Conservation (phyloP, 805 yeast species). For the Lachancea nothofagi region DNA sequence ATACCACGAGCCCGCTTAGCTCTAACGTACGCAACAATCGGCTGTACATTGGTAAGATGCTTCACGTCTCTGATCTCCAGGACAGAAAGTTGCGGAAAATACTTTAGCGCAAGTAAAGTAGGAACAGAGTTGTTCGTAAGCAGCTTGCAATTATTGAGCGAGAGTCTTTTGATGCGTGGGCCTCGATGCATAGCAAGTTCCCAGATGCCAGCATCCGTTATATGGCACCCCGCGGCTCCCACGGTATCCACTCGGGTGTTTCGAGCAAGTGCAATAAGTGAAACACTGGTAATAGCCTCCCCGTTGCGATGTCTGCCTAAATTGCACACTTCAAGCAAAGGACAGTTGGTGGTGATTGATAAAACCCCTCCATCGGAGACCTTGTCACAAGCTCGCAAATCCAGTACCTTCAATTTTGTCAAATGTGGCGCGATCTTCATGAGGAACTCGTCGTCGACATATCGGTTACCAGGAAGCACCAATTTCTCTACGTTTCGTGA, state of each 20-base stretch:
- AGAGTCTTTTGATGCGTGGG: conserved; percentile 51
- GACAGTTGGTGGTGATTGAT: conserved; percentile 58
- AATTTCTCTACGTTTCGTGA: conserved; percentile 35
- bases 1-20: conserved; percentile 42
- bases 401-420: conserved; percentile 58
- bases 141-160: conserved; percentile 65
- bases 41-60: conserved; percentile 51
- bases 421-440: conserved; percentile 47
- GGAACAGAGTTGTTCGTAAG: conserved; percentile 59
- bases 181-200: conserved; percentile 59
- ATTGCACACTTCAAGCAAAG: conserved; percentile 53
- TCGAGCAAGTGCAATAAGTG: conserved; percentile 52
- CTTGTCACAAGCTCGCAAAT: conserved; percentile 76
- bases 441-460: conserved; percentile 56
- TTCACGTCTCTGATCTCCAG: conserved; percentile 66
- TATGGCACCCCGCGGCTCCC: conserved; percentile 84
- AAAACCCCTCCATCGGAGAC: conserved; percentile 73
- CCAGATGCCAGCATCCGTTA: conserved; percentile 77
- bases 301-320: conserved; percentile 75
- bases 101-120: conserved; percentile 36
- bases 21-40: conserved; percentile 63
- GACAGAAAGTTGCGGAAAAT: conserved; percentile 58
- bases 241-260: conserved; percentile 60
- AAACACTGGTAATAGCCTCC: conserved; percentile 61
- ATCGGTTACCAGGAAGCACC: conserved; percentile 65